Conservation (phyloP, 1,139 yeast species). For the Williopsis jadinii region DNA sequence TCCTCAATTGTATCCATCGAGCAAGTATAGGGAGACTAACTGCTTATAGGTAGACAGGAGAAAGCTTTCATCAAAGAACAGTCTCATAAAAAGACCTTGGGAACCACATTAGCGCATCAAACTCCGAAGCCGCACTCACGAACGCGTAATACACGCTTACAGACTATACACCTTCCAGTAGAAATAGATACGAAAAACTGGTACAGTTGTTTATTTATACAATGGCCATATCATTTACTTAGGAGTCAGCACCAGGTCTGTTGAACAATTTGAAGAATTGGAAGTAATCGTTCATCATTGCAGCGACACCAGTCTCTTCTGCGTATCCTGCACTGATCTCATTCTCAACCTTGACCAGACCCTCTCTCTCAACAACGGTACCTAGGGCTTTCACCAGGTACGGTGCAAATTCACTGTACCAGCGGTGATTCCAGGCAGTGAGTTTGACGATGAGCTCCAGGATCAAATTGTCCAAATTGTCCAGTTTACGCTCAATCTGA, state of each 20-base stretch:
- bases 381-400: slow-evolving; percentile 48
- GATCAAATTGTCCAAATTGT: slow-evolving; percentile 51
- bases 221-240: neutral
- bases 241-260: slow-evolving; percentile 2
- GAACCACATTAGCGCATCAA: too few species aligned
- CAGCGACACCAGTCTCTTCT: slow-evolving; percentile 42
- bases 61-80: too few species aligned
- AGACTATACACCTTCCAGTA: too few species aligned
- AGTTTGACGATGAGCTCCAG: slow-evolving; percentile 69
- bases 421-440: slow-evolving; percentile 92
- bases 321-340: slow-evolving; percentile 71
- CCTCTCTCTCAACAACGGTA: slow-evolving; percentile 66
- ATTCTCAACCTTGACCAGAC: slow-evolving; percentile 67
- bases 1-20: slow-evolving; percentile 3
- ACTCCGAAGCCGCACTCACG: too few species aligned
- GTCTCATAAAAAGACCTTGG: too few species aligned
- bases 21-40: too few species aligned
- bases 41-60: too few species aligned
- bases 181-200: too few species aligned
- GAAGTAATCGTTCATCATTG: slow-evolving; percentile 49
- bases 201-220: too few species aligned
- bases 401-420: slow-evolving; percentile 91
- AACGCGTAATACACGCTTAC: too few species aligned
- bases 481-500: slow-evolving; percentile 34
- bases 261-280: slow-evolving; percentile 42